Base-by-base conservation (phyloP, 129 eudicot species). In the Centella asiatica region DNA sequence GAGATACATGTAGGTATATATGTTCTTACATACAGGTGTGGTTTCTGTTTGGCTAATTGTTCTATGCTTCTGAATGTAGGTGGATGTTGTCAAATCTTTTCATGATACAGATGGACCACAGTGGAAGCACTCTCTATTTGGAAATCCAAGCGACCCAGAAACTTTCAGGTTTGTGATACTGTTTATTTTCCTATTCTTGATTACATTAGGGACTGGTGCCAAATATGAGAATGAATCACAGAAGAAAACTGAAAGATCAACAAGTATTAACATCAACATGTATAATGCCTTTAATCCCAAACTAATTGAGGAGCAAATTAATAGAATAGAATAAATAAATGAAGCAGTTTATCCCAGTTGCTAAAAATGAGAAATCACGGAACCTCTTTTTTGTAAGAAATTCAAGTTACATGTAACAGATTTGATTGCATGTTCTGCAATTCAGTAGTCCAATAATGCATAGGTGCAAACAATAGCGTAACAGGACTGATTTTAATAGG, bases 91-190 rank as follows among this genome's bases (percentile, higher is more conserved):
- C 68, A 92, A 72, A 80, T 84, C 90, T 29, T 85, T 87, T 74
- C 85, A 78, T 74, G 97, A 86, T 69, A 70, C 80, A 56, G 99
- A 92, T 67, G 96, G 96, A 62, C 88, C 99, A 28, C 96, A 81
- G 50, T 92, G 99, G 99, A 92, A 92, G 60, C 78, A 84, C 72
- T 84, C 99, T 72, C 84, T 92, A 37, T 92, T 92, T 72, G 99
- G 99, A 53, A 92, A 92, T 74, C 99, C 99, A 52, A 87, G 78
- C 66, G 99, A 92, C 65, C 83, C 90, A 1, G 99, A 92, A 72
- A 92, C 99, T 47, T 92, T 84, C 76, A 88, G 93, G 96, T 84
- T 60, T 45, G 64, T 71, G 69, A 54, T 46, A 29, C 29, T 48
- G 54, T 62, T 13, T 14, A 3, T 10, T 27, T 39, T 27, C 17